These are phyloP conservation scores for Ophiognomonia clavigignenti-juglandacearum DNA, from an alignment of 2,329 filamentous ascomycete species.

Conservation along the genomic window DNA sequence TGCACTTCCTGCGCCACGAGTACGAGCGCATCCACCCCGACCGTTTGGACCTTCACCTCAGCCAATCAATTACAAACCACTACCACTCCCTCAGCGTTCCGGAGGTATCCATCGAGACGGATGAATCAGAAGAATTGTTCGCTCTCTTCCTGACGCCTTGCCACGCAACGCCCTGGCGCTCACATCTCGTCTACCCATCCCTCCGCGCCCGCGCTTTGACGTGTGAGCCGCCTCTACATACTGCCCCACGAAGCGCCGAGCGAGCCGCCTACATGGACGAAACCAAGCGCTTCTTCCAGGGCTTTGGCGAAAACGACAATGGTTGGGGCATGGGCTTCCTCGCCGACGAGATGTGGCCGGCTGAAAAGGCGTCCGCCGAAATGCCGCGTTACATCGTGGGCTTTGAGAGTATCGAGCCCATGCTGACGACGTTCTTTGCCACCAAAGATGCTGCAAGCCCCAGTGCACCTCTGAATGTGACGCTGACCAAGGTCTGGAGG, in stretches of 20 bases:
- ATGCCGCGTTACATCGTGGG: conserved; percentile 56
- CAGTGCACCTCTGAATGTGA: conserved; percentile 36
- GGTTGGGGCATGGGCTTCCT: conserved; percentile 46
- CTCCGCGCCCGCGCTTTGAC: conserved; percentile 79
- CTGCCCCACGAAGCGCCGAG: conserved; percentile 51
- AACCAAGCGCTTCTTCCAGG: conserved; percentile 83
- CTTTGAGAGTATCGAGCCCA: conserved; percentile 52
- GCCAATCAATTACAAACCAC: conserved; percentile 9
- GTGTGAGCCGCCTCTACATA: conserved; percentile 81
- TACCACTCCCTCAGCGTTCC: conserved; percentile 21
- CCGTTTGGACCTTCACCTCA: conserved; percentile 26
- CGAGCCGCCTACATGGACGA: conserved; percentile 76
- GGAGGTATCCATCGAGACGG: conserved; percentile 19
- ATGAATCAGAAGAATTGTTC: conserved; percentile 44
- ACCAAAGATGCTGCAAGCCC: conserved; percentile 23
- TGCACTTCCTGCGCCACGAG: conserved; percentile 69
- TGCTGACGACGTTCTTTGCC: conserved; percentile 40
- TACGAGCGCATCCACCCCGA: conserved; percentile 56
- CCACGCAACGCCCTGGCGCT: conserved; percentile 93
- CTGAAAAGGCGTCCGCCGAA: conserved; percentile 4
- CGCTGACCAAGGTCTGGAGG: conserved; percentile 46
- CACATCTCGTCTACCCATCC: conserved; percentile 70
- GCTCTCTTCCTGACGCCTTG: conserved; percentile 90
- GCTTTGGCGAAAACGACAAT: conserved; percentile 29
- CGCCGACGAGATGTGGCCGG: conserved; percentile 43